Base-by-base conservation (phyloP, 257 asterid species). In the Dorcoceras hygrometricum region DNA sequence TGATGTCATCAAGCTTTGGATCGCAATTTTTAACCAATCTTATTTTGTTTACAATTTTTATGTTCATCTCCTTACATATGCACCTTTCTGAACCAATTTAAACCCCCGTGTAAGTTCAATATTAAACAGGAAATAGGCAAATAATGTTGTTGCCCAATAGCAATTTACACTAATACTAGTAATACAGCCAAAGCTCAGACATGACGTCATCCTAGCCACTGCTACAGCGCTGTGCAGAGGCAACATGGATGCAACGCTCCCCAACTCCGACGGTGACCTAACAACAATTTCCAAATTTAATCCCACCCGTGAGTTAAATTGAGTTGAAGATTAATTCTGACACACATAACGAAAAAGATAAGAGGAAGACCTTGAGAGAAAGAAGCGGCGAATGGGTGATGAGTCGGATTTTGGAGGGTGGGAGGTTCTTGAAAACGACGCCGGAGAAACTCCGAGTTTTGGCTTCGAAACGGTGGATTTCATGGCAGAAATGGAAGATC, bases 201-300 rank as follows among this genome's bases (percentile, higher is more conserved):
- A 88, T 65, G 99, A 90, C 50, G 96, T 93, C 99, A 93, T 80
- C 94, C 98, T 88, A 48, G 97, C 94, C 16, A 80, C 63, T 32
- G 99, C 96, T 72, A 93, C 97, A 24, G 94, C 95, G 66, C 85
- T 90, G 80, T 93, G 98, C 27, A 90, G 82, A 48, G 98, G 96
- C 78, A 89, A 74, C 96, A 91, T 69, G 34, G 98, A 86, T 61
- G 86, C 85, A 71, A 81, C 81, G 46, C 84, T 81, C 59, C 90
- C 94, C 84, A 92, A 71, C 78, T 87, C 98, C 74, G 84, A 70
- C 62, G 97, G 97, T 46, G 76, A 50, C 80, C 98, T 92, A 73
- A 64, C 67, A 39, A 65, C 69, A 64, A 64, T 34, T 18, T 29
- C 43, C 55, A 57, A 16, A 48, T 16, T 46, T 46, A 14, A 23